Evolutionary conservation across 805 yeast species (phyloP).

Genomic region (Geotrichum ghanense): DNA sequence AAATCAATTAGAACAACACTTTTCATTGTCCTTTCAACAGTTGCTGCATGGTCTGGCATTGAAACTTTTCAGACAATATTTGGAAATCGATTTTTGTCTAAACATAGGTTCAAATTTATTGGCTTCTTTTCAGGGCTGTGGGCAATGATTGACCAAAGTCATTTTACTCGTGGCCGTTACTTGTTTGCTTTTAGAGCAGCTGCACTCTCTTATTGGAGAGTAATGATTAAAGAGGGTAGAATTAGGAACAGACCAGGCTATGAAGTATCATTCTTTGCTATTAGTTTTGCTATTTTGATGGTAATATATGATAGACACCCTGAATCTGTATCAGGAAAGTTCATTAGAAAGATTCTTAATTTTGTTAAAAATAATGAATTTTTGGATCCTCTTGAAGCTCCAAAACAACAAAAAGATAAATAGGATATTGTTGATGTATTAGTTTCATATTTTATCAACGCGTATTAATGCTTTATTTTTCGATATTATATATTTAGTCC

Average conservation of each 20-base stretch:
- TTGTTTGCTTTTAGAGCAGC: slow-evolving; percentile 28
- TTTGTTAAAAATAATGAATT: slow-evolving; percentile 23
- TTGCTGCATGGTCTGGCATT: slow-evolving; percentile 31
- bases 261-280: slow-evolving; percentile 24
- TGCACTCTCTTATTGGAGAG: slow-evolving; percentile 26
- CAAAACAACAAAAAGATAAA: background rate
- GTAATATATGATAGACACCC: slow-evolving; percentile 21
- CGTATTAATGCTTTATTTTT: no score
- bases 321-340: slow-evolving; percentile 17
- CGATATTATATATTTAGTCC: no score
- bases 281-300: slow-evolving; percentile 24
- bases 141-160: slow-evolving; percentile 26
- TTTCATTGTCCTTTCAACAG: slow-evolving; percentile 24
- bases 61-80: slow-evolving; percentile 25
- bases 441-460: background rate
- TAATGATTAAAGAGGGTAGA: slow-evolving; percentile 17
- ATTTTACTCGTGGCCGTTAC: slow-evolving; percentile 23
- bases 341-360: slow-evolving; percentile 20
- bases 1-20: slow-evolving; percentile 23
- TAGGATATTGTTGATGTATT: background rate
- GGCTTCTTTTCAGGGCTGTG: slow-evolving; percentile 33
- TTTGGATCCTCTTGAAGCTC: slow-evolving; percentile 14
- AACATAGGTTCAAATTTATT: slow-evolving; percentile 26
- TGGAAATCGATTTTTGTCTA: slow-evolving; percentile 21
- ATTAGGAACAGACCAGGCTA: slow-evolving; percentile 23